These are phyloP conservation scores for Nicotiana otophora DNA, from an alignment of 257 asterid species.

Conservation along the genomic window DNA sequence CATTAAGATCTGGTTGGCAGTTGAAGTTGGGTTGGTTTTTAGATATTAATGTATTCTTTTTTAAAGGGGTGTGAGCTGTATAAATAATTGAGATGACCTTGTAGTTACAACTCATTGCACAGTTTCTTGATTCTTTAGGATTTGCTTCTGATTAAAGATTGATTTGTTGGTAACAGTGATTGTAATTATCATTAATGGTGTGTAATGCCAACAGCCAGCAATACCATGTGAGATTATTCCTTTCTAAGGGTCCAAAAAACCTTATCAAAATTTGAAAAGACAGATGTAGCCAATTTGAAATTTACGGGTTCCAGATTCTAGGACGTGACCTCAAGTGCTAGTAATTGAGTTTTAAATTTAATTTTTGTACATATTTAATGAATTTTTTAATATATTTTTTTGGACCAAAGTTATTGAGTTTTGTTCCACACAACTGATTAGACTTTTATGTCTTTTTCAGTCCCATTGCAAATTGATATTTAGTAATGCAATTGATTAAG, in stretches of 20 bases:
- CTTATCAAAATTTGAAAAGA: neutral
- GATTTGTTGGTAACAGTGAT: neutral
- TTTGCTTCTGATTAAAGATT: neutral
- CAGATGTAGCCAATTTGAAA: too few species aligned
- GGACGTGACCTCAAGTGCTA: too few species aligned
- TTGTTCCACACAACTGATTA: too few species aligned
- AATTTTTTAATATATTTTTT: too few species aligned
- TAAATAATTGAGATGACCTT: conserved; percentile 9
- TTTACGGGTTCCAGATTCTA: too few species aligned
- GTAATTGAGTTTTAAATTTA: too few species aligned
- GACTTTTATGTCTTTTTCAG: too few species aligned
- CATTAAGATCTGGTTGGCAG: neutral
- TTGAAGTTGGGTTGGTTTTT: neutral
- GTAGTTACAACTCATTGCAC: conserved; percentile 7
- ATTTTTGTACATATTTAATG: too few species aligned
- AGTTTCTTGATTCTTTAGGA: neutral
- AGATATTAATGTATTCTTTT: neutral
- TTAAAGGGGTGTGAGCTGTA: neutral
- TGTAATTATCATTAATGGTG: neutral
- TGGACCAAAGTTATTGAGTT: too few species aligned
- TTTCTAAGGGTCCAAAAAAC: neutral
- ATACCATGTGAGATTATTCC: conserved; percentile 21
- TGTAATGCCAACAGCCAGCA: conserved; percentile 13
- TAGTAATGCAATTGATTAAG: too few species aligned
- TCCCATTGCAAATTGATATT: too few species aligned